A percentile compares a stretch with the other conserved stretches of the same genome.
phyloP scores from a whole-genome alignment of 1,284 basidiomycete genomes.

The Gomphus sp. region DNA sequence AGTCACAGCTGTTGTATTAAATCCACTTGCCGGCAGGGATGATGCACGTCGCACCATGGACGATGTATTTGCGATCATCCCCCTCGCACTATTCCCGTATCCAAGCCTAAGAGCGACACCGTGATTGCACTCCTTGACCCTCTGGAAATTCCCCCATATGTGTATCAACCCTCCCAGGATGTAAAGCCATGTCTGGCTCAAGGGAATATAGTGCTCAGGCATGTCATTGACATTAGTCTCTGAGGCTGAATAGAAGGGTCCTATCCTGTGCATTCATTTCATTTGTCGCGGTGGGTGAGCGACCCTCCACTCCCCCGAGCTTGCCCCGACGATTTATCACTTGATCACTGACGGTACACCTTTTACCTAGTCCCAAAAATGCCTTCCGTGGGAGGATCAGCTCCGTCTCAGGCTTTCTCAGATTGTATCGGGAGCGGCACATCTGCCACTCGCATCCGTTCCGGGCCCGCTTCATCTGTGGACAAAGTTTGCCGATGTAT shows the following conservation, averaged over 20 bases:
- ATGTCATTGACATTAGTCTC: background rate
- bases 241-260: background rate
- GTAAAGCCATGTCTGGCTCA: background rate
- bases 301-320: no score
- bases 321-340: background rate
- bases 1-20: slow-evolving; percentile 31
- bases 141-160: slow-evolving; percentile 36
- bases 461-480: slow-evolving; percentile 22
- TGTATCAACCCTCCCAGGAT: slow-evolving; percentile 16
- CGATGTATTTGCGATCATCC: slow-evolving; percentile 33
- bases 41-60: slow-evolving; percentile 11
- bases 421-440: background rate
- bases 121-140: slow-evolving; percentile 38
- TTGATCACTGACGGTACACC: background rate
- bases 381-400: background rate
- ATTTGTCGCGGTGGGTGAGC: background rate
- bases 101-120: slow-evolving; percentile 27
- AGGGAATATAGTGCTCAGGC: background rate
- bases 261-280: background rate
- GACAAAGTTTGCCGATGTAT: slow-evolving; percentile 28
- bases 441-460: background rate
- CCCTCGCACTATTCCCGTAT: slow-evolving; percentile 34
- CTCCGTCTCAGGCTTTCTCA: background rate
- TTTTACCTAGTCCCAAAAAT: background rate
- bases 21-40: slow-evolving; percentile 17